Base-by-base conservation (phyloP, 2,329 filamentous ascomycete genomes). In the Nigrospora sphaerica region DNA sequence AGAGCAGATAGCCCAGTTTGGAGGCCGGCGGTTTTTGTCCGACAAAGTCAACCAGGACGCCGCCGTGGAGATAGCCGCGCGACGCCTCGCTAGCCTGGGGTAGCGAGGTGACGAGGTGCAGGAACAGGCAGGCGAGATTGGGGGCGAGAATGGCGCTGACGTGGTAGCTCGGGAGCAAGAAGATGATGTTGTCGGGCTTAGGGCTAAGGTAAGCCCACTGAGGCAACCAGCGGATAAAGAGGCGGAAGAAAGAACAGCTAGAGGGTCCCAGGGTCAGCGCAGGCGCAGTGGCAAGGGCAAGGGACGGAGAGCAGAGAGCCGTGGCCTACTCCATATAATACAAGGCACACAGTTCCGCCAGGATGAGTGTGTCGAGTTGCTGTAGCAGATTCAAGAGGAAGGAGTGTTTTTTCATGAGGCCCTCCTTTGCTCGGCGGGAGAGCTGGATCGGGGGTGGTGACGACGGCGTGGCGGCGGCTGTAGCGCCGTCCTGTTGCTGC, bases 241-340 rank as follows among this genome's bases (percentile, higher is more conserved):
- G 73, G 40, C 79, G 78, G 56, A 83, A 73, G 58, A 85, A 74
- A 32, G 81, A 85, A 60, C 80, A 84, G 59, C 82, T 86, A 52
- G 46, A 39, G 51, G 32, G 45, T 33, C 13, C 38, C 36, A 23
- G 28, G 37, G 37, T 31, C 31, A 37, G 7, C 6, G 23, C 16
- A 33, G 16, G 23, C 7, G 23, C 23, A 9, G 23, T 28, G 10
- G 17, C 40, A 42, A 32, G 32, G 17, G 37, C 37, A 39, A 14
- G 12, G 31, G 12, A 28, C 23, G 6, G 14, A 9, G 14, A n/a
- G n/a, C 12, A 39, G 17, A 14, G 16, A 14, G 31, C 10, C 13
- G 19, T 13, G n/a, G 61, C 75, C 46, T 70, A 86, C 82, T 86
- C 83, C 76, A 86, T 80, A 61, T 85, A 86, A 61, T 86, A 86